These are phyloP conservation scores for Fusarium equiseti DNA, from an alignment of 2,329 filamentous ascomycete species.

Conservation along the genomic window DNA sequence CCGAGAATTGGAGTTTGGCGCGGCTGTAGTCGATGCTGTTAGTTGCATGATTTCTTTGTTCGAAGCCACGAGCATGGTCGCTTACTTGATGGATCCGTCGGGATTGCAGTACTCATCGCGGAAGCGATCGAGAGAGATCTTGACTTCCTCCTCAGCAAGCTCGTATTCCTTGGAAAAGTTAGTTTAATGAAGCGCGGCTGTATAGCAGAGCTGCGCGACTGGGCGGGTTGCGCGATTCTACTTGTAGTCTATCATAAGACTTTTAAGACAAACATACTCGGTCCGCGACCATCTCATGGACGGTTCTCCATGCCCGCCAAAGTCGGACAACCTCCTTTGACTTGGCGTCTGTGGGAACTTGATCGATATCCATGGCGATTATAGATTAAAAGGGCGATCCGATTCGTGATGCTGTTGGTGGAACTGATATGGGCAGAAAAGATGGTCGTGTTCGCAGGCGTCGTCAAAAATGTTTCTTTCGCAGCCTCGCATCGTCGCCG, in stretches of 20 bases:
- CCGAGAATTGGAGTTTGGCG: conserved; percentile 86
- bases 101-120: conserved; percentile 75
- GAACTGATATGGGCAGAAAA: conserved; percentile 17
- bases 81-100: conserved; percentile 82
- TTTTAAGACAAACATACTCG: conserved; percentile 67
- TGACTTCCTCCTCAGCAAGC: conserved; percentile 88
- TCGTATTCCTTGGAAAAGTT: conserved; percentile 82
- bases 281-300: conserved; percentile 94
- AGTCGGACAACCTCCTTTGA: conserved; percentile 73
- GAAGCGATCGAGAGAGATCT: conserved; percentile 88
- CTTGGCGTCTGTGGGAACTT: conserved; percentile 62
- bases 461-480: conserved; percentile 50
- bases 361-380: conserved; percentile 54
- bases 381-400: not conserved
- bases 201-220: conserved; percentile 7
- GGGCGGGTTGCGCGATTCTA: conserved; percentile 3
- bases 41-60: conserved; percentile 6
- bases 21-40: conserved; percentile 67
- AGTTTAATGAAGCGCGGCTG: conserved; percentile 9
- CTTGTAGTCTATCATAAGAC: conserved; percentile 5
- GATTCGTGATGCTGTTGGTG: conserved; percentile 16
- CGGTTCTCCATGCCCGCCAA: conserved; percentile 94
- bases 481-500: conserved; percentile 46
- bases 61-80: not conserved
- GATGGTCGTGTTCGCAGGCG: conserved; percentile 16